Percentiles rank a stretch among this genome's conserved stretches.
These are phyloP conservation scores for Paecilomyces formosus DNA, from an alignment of 2,329 filamentous ascomycete genomes.

Conservation along the genomic window DNA sequence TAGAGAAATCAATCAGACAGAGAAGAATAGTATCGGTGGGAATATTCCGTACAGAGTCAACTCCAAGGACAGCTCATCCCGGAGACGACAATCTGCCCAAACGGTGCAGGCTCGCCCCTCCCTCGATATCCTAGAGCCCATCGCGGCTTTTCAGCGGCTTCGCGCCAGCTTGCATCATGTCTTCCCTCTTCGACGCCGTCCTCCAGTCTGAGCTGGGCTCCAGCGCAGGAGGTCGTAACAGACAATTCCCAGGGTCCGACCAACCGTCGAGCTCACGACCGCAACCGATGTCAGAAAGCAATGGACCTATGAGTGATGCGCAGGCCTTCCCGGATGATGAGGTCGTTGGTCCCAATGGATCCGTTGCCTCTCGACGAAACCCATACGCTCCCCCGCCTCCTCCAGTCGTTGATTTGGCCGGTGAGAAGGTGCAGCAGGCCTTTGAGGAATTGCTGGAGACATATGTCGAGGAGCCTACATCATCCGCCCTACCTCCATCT, in stretches of 20 bases:
- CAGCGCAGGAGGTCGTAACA: slow-evolving; percentile 20
- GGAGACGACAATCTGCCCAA: neutral
- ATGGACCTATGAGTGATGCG: slow-evolving; percentile 48
- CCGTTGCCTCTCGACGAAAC: slow-evolving; percentile 40
- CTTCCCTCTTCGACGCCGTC: slow-evolving; percentile 34
- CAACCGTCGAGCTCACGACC: slow-evolving; percentile 48
- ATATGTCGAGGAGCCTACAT: slow-evolving; percentile 50
- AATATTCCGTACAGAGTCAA: neutral
- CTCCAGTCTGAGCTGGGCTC: slow-evolving; percentile 35
- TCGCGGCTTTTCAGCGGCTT: slow-evolving; percentile 18
- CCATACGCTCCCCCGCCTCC: slow-evolving; percentile 48
- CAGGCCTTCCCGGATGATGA: slow-evolving; percentile 57
- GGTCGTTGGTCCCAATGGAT: slow-evolving; percentile 47
- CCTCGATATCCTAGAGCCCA: slow-evolving; percentile 5
- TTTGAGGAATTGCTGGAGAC: slow-evolving; percentile 60
- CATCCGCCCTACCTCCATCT: slow-evolving; percentile 46
- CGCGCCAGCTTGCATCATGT: slow-evolving; percentile 24
- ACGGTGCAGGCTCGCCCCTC: slow-evolving; percentile 9
- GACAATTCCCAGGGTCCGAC: slow-evolving; percentile 25
- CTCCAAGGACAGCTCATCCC: neutral
- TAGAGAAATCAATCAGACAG: neutral
- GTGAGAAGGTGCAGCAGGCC: slow-evolving; percentile 54
- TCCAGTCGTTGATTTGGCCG: slow-evolving; percentile 53
- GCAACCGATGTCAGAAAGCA: slow-evolving; percentile 43
- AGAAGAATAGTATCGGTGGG: neutral